Evolutionary conservation across 75 land plant species (phyloP).

Genomic region (Pinus taeda): DNA sequence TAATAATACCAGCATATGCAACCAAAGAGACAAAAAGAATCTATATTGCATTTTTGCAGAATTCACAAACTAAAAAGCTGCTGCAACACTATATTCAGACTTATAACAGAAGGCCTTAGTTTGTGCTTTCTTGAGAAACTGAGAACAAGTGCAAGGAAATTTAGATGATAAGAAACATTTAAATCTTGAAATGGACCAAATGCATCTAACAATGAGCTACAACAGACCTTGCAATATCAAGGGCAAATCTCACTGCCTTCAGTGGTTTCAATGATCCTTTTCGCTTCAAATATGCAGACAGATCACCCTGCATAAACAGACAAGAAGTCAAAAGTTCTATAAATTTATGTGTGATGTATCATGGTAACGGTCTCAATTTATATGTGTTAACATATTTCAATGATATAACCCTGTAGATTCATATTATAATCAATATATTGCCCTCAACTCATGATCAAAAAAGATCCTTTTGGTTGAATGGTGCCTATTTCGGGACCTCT

Average conservation of each 20-base stretch:
- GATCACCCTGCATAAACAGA: slow-evolving; percentile 64
- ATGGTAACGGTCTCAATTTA: not conserved
- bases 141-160: not conserved
- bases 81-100: not conserved
- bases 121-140: not conserved
- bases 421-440: not conserved
- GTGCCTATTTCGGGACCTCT: not conserved
- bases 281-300: slow-evolving; percentile 46
- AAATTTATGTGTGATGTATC: not conserved
- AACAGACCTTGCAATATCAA: slow-evolving; percentile 86
- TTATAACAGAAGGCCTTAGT: not conserved
- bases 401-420: not conserved
- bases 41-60: not conserved
- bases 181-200: not conserved
- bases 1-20: not conserved
- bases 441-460: not conserved
- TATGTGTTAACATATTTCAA: not conserved
- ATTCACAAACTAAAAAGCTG: not conserved
- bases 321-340: not conserved
- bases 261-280: slow-evolving; percentile 63
- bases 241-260: slow-evolving; percentile 66
- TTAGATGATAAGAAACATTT: not conserved
- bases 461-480: not conserved
- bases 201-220: not conserved
- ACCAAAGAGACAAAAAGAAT: not conserved